Percentiles rank a stretch among this genome's conserved stretches.
These are phyloP conservation scores for Leccinum longicurvipes DNA, from an alignment of 768 basidiomycete genomes.

Conservation along the genomic window DNA sequence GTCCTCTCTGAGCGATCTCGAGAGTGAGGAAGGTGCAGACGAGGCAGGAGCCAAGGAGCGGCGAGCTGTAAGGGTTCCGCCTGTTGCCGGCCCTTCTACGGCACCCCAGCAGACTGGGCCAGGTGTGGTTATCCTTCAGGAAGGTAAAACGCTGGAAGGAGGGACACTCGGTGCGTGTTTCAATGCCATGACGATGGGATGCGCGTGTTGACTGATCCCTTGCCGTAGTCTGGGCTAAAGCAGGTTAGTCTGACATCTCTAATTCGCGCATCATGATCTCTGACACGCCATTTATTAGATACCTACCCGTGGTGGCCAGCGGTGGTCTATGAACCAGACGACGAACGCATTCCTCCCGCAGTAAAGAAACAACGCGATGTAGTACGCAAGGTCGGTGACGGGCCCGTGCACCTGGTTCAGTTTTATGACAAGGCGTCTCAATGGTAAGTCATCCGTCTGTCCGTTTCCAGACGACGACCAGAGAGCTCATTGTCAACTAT, in stretches of 20 bases:
- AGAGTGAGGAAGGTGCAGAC: constrained; percentile 26
- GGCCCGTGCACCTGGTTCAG: constrained; percentile 60
- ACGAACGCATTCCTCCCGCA: constrained; percentile 50
- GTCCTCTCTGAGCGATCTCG: constrained; percentile 46
- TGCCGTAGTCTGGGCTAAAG: constrained; percentile 78
- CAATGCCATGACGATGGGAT: not conserved
- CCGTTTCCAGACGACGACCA: not conserved
- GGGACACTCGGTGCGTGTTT: constrained; percentile 62
- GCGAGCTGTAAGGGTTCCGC: not conserved
- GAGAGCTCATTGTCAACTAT: not conserved
- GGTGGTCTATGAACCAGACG: constrained; percentile 64
- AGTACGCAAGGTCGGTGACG: constrained; percentile 36
- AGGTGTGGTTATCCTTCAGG: constrained; percentile 33
- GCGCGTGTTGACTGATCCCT: not conserved
- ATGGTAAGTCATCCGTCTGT: constrained; percentile 43
- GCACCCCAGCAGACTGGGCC: constrained; percentile 20
- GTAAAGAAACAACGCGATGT: constrained; percentile 28
- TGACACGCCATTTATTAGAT: constrained; percentile 39
- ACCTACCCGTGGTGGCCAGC: constrained; percentile 90
- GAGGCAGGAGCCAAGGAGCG: constrained; percentile 6
- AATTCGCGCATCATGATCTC: not conserved
- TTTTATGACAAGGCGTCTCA: constrained; percentile 71
- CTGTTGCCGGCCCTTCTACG: constrained; percentile 6
- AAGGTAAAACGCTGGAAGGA: constrained; percentile 39
- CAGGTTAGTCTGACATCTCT: constrained; percentile 39